Evolutionary conservation across 2,329 filamentous ascomycete genomes (phyloP).

Genomic region (Apiospora marii): DNA sequence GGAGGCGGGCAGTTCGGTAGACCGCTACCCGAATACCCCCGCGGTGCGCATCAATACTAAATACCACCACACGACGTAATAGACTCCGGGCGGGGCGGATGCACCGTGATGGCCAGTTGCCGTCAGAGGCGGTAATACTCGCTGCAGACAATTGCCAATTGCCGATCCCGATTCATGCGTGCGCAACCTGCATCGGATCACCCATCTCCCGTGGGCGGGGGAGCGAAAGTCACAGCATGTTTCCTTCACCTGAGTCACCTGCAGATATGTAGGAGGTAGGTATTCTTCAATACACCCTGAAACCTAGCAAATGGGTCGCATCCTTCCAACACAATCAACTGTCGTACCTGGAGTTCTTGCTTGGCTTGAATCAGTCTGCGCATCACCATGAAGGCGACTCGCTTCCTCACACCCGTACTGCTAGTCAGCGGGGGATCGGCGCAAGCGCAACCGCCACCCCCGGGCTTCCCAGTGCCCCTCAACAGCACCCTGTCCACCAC

Average conservation of each 20-base stretch:
- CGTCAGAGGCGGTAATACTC: background rate
- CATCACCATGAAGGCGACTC: background rate
- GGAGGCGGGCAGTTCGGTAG: background rate
- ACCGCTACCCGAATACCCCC: background rate
- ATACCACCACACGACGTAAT: background rate
- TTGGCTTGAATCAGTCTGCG: background rate
- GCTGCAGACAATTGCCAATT: background rate
- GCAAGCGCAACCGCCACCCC: background rate
- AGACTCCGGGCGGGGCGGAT: background rate
- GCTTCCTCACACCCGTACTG: background rate
- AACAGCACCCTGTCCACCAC: slow-evolving; percentile 24
- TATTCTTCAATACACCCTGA: too few species aligned
- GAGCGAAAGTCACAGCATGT: background rate
- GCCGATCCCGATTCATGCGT: background rate
- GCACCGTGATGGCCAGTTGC: background rate
- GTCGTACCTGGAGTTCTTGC: too few species aligned
- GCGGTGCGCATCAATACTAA: background rate
- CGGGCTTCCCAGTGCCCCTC: slow-evolving; percentile 21
- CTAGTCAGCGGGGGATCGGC: background rate
- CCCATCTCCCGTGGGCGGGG: background rate
- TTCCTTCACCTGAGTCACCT: background rate
- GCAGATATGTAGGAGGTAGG: too few species aligned
- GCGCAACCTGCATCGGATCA: background rate
- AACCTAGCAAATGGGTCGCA: too few species aligned
- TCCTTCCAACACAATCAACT: background rate